These are phyloP conservation scores for Tylopilus sp. DNA, from an alignment of 768 basidiomycete species.

Conservation along the genomic window DNA sequence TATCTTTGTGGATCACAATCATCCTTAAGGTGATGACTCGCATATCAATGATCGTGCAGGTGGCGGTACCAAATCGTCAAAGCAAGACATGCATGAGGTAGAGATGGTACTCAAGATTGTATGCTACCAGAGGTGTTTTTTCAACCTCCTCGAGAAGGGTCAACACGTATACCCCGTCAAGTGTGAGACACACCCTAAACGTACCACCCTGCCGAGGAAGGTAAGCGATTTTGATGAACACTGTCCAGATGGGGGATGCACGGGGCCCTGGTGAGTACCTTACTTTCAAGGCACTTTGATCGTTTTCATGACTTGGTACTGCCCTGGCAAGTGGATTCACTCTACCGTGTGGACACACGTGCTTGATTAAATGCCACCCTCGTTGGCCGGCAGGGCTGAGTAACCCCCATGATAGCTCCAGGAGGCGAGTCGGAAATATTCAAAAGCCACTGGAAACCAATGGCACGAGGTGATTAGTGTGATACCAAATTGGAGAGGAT, in stretches of 20 bases:
- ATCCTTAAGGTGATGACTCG: conserved; percentile 49
- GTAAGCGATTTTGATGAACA: conserved; percentile 48
- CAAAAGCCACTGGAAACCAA: too few species aligned
- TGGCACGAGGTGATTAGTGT: too few species aligned
- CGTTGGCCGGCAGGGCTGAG: conserved; percentile 36
- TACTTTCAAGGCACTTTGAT: too few species aligned
- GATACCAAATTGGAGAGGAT: too few species aligned
- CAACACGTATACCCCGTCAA: conserved; percentile 36
- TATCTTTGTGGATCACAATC: conserved; percentile 56
- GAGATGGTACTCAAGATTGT: conserved; percentile 64
- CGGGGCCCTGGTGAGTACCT: conserved; percentile 18
- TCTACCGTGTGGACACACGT: conserved; percentile 38
- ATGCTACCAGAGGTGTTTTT: conserved; percentile 40
- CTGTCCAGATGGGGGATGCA: conserved; percentile 64
- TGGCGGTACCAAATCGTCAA: conserved; percentile 45
- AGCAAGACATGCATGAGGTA: conserved; percentile 58
- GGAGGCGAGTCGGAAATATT: too few species aligned
- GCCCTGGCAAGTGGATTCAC: conserved; percentile 1
- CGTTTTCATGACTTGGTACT: not conserved
- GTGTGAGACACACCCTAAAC: conserved; percentile 52
- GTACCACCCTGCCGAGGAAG: conserved; percentile 34
- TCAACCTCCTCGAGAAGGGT: conserved; percentile 10
- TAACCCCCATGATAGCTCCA: conserved; percentile 26
- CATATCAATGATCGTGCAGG: conserved; percentile 44
- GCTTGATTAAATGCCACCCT: conserved; percentile 61